A percentile compares a stretch with the other conserved stretches of the same genome.
Evolutionary conservation across 108 stramenopile species (phyloP).

Genomic region (Skeletonema potamos): DNA sequence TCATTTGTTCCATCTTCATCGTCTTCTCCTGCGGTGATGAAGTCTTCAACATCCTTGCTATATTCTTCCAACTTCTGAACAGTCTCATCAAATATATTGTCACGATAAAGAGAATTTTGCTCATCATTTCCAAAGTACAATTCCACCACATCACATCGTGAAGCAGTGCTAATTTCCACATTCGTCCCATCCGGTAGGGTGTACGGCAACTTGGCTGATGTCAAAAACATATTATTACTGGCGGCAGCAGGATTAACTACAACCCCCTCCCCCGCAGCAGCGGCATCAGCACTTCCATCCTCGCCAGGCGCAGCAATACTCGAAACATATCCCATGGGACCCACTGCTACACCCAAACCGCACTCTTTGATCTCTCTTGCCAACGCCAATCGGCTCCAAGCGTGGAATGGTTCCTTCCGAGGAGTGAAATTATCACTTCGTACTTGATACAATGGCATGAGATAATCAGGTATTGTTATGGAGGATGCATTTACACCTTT

Average conservation of each 20-base stretch:
- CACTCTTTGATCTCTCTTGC: constrained; percentile 68
- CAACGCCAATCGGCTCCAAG: constrained; percentile 58
- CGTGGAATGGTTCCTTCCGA: constrained; percentile 51
- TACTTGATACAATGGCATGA: constrained; percentile 79
- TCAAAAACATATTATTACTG: constrained; percentile 41
- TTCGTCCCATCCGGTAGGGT: constrained; percentile 73
- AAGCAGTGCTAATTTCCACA: constrained; percentile 65
- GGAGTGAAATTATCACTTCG: constrained; percentile 23
- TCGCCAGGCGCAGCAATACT: constrained; percentile 1
- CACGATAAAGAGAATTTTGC: constrained; percentile 30
- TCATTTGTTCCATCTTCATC: constrained; percentile 20
- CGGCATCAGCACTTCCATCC: not conserved
- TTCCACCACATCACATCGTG: constrained; percentile 71
- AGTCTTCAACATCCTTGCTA: constrained; percentile 21
- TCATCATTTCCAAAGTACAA: constrained; percentile 56
- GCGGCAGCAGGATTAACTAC: constrained; percentile 22
- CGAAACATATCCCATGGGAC: constrained; percentile 36
- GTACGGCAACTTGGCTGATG: constrained; percentile 60
- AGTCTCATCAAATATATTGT: constrained; percentile 41
- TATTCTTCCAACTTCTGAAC: constrained; percentile 16
- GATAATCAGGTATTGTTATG: constrained; percentile 28
- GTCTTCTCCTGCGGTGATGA: constrained; percentile 13
- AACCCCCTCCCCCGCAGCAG: not conserved
- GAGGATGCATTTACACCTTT: not conserved
- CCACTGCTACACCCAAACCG: constrained; percentile 72